phyloP scores from a whole-genome alignment of 2,329 filamentous ascomycete species.

The Mycosphaerella arachidis region DNA sequence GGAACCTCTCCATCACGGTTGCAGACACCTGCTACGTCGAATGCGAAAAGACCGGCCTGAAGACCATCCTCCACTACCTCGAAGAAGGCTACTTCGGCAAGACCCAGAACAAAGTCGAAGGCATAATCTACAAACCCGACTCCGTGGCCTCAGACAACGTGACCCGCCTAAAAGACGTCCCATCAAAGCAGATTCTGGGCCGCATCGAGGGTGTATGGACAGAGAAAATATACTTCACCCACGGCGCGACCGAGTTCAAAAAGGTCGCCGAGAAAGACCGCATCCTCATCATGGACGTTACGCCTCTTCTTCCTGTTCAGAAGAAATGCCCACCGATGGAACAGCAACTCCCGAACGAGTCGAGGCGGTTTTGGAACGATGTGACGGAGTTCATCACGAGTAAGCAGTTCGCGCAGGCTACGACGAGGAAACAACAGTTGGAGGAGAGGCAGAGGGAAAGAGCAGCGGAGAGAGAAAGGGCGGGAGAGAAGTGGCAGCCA shows the following conservation, averaged over 20 bases:
- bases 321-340: slow-evolving; percentile 76
- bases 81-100: slow-evolving; percentile 94
- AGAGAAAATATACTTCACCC: slow-evolving; percentile 60
- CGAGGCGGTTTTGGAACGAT: slow-evolving; percentile 76
- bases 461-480: slow-evolving; percentile 71
- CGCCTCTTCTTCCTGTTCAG: slow-evolving; percentile 71
- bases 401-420: slow-evolving; percentile 81
- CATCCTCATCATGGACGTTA: slow-evolving; percentile 78
- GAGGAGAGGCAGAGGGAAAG: slow-evolving; percentile 86
- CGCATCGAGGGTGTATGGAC: slow-evolving; percentile 85
- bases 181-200: slow-evolving; percentile 76
- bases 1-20: slow-evolving; percentile 83
- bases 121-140: slow-evolving; percentile 78
- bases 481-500: slow-evolving; percentile 70
- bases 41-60: slow-evolving; percentile 84
- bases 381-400: slow-evolving; percentile 81
- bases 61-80: slow-evolving; percentile 86
- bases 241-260: slow-evolving; percentile 42
- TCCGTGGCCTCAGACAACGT: slow-evolving; percentile 81
- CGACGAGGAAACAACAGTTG: slow-evolving; percentile 80
- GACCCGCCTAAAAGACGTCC: slow-evolving; percentile 75
- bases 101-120: slow-evolving; percentile 85
- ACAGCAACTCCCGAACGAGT: slow-evolving; percentile 82
- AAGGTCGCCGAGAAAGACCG: slow-evolving; percentile 51
- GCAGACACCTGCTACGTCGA: slow-evolving; percentile 84